These are phyloP conservation scores for Aspergillus clavatus DNA, from an alignment of 2,329 filamentous ascomycete genomes.

Conservation along the genomic window DNA sequence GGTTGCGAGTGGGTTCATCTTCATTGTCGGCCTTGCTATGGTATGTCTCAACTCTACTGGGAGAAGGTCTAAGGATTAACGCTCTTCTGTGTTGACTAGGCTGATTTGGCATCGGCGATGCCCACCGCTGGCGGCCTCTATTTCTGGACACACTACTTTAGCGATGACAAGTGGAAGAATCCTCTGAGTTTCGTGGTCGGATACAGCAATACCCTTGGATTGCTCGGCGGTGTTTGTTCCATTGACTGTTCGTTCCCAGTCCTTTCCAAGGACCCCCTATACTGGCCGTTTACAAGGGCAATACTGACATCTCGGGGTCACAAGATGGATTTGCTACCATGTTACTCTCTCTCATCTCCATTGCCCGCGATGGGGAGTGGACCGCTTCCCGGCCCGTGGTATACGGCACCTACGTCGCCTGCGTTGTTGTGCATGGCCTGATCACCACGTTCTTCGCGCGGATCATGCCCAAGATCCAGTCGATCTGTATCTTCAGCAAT, in stretches of 20 bases:
- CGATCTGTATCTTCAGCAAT: slow-evolving; percentile 52
- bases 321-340: slow-evolving; percentile 21
- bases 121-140: slow-evolving; percentile 56
- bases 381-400: slow-evolving; percentile 50
- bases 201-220: slow-evolving; percentile 57
- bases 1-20: slow-evolving; percentile 52
- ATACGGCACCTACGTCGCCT: slow-evolving; percentile 53
- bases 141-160: slow-evolving; percentile 57
- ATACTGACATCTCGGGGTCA: neutral
- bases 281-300: too few relatives aligned
- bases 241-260: slow-evolving; percentile 51
- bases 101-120: slow-evolving; percentile 51
- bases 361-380: slow-evolving; percentile 54
- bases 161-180: slow-evolving; percentile 51
- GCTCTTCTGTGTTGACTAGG: slow-evolving; percentile 23
- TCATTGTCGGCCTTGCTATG: slow-evolving; percentile 57
- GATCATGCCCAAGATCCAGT: slow-evolving; percentile 57
- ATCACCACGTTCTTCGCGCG: slow-evolving; percentile 51
- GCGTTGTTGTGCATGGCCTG: slow-evolving; percentile 52
- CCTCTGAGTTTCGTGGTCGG: slow-evolving; percentile 56
- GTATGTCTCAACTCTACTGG: slow-evolving; percentile 32
- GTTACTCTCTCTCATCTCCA: slow-evolving; percentile 52
- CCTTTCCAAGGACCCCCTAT: too few relatives aligned
- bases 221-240: slow-evolving; percentile 57
- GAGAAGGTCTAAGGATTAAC: neutral